Conservation (phyloP, 1,139 yeast species). For the Meyerozyma sp. region DNA sequence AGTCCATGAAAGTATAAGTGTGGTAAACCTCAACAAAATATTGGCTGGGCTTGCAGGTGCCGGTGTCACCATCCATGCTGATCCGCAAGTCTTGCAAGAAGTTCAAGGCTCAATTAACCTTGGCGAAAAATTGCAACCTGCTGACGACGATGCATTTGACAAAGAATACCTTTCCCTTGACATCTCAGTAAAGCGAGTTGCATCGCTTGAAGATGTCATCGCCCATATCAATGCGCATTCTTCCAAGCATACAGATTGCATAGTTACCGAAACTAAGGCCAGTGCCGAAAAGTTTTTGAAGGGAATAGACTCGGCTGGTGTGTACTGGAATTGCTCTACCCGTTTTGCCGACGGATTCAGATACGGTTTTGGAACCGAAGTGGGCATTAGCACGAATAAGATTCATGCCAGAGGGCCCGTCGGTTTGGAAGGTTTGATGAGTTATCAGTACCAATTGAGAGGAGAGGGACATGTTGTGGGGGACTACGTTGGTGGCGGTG, state of each 20-base stretch:
- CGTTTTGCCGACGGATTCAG: slow-evolving; percentile 98
- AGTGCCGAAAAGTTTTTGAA: slow-evolving; percentile 73
- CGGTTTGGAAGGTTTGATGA: slow-evolving; percentile 92
- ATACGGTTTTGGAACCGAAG: slow-evolving; percentile 98
- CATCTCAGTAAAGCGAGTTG: slow-evolving; percentile 64
- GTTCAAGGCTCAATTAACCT: slow-evolving; percentile 26
- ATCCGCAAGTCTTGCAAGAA: slow-evolving; percentile 30
- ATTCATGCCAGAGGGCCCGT: slow-evolving; percentile 99
- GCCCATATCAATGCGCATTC: slow-evolving; percentile 83
- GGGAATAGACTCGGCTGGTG: slow-evolving; percentile 93
- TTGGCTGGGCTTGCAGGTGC: slow-evolving; percentile 49
- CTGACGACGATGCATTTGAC: slow-evolving; percentile 61
- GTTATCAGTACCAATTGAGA: slow-evolving; percentile 87
- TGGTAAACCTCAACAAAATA: slow-evolving; percentile 32
- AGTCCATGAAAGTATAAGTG: slow-evolving; percentile 50
- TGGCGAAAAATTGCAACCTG: slow-evolving; percentile 32
- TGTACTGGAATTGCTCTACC: slow-evolving; percentile 97
- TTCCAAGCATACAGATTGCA: slow-evolving; percentile 93
- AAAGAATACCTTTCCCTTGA: slow-evolving; percentile 82
- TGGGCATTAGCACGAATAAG: slow-evolving; percentile 93
- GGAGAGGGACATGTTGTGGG: slow-evolving; percentile 92
- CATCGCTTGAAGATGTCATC: slow-evolving; percentile 63
- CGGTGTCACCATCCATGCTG: slow-evolving; percentile 70
- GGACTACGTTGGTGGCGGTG: slow-evolving; percentile 92
- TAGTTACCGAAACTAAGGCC: slow-evolving; percentile 67